A percentile compares a stretch with the other conserved stretches of the same genome.
phyloP scores from a whole-genome alignment of 2,329 filamentous ascomycete genomes.

The Ophiosphaerella korrae region DNA sequence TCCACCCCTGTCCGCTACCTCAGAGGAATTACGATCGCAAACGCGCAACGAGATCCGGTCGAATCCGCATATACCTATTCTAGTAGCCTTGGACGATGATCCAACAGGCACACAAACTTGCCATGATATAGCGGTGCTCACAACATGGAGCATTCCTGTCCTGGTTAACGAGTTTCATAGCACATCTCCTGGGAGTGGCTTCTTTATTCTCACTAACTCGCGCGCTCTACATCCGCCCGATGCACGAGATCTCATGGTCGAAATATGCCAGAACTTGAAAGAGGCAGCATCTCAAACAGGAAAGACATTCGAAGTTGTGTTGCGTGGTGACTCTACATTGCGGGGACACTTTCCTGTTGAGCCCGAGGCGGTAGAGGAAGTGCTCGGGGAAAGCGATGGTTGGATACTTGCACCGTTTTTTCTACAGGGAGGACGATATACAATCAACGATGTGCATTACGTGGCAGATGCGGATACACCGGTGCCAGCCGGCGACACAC shows the following conservation, averaged over 20 bases:
- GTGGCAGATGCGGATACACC: slow-evolving; percentile 58
- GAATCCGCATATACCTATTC: slow-evolving; percentile 27
- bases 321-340: slow-evolving; percentile 63
- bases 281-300: slow-evolving; percentile 49
- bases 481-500: slow-evolving; percentile 59
- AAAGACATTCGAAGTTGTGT: slow-evolving; percentile 59
- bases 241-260: slow-evolving; percentile 55
- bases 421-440: slow-evolving; percentile 62
- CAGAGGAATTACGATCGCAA: slow-evolving; percentile 22
- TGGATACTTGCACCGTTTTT: slow-evolving; percentile 66
- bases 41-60: slow-evolving; percentile 24
- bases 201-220: slow-evolving; percentile 67
- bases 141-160: slow-evolving; percentile 57
- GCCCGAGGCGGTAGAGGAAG: slow-evolving; percentile 57
- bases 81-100: slow-evolving; percentile 59
- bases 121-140: slow-evolving; percentile 61
- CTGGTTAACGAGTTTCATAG: slow-evolving; percentile 53
- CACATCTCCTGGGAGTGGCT: slow-evolving; percentile 50
- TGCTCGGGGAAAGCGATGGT: slow-evolving; percentile 57
- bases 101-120: slow-evolving; percentile 68
- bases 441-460: slow-evolving; percentile 64
- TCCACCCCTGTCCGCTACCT: slow-evolving; percentile 18
- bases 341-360: slow-evolving; percentile 64
- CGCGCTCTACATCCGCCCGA: slow-evolving; percentile 58
- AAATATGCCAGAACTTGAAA: slow-evolving; percentile 59